Percentiles rank a stretch among this genome's conserved stretches.
Evolutionary conservation across 2,329 filamentous ascomycete genomes (phyloP).

Genomic region (Cadophora gregata): DNA sequence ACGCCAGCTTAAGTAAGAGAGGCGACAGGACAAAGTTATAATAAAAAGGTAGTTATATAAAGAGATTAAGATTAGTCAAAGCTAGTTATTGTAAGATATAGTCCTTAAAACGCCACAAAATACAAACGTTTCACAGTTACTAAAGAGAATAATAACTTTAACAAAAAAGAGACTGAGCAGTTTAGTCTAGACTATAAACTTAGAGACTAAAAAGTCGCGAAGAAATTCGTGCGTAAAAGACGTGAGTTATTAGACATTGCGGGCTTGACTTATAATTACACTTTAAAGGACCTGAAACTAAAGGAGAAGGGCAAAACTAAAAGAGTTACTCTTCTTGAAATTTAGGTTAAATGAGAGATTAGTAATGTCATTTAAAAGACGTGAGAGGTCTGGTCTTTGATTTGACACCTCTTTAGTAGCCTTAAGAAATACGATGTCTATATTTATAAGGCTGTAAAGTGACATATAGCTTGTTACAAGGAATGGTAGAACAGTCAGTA

Average conservation of each 20-base stretch:
- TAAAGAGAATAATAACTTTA: neutral
- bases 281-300: neutral
- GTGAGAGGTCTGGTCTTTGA: neutral
- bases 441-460: slow-evolving; percentile 7
- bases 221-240: slow-evolving; percentile 8
- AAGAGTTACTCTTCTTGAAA: slow-evolving; percentile 10
- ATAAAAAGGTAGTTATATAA: neutral
- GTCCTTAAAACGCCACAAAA: slow-evolving; percentile 9
- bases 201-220: neutral
- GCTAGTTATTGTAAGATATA: slow-evolving; percentile 8
- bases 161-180: neutral
- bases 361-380: neutral
- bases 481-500: neutral
- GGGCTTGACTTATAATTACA: slow-evolving; percentile 5
- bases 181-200: neutral
- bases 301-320: slow-evolving; percentile 1
- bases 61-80: slow-evolving; percentile 3
- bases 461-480: neutral
- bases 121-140: neutral
- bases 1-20: slow-evolving; percentile 8
- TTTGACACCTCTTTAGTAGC: slow-evolving; percentile 6
- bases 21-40: slow-evolving; percentile 6
- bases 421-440: neutral
- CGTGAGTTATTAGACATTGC: neutral
- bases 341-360: slow-evolving; percentile 4